phyloP scores from a whole-genome alignment of 176 grass and related monocot genomes.

The Cenchrus purpureus region DNA sequence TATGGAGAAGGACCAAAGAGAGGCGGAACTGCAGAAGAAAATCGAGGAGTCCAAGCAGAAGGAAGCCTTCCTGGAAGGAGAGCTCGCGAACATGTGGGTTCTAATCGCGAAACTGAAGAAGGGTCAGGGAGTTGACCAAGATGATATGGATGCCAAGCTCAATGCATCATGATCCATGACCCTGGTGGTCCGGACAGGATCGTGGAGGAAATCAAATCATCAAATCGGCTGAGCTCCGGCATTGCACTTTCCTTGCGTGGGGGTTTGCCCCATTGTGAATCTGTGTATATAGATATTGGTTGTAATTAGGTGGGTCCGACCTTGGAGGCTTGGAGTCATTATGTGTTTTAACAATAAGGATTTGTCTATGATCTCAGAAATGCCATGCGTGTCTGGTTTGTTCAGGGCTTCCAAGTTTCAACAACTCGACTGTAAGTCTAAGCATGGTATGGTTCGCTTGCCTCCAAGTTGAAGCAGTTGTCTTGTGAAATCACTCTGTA shows the following conservation, averaged over 20 bases:
- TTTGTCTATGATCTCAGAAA: not conserved
- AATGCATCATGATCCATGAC: conserved; percentile 17
- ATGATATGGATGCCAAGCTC: conserved; percentile 43
- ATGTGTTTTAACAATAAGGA: not conserved
- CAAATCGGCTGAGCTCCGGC: not conserved
- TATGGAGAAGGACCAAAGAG: conserved; percentile 65
- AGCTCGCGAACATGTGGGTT: conserved; percentile 67
- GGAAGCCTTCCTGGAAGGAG: conserved; percentile 72
- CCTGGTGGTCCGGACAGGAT: not conserved
- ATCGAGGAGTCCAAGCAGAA: conserved; percentile 73
- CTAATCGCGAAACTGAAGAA: conserved; percentile 73
- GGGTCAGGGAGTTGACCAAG: conserved; percentile 43
- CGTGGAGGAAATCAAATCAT: conserved; percentile 7
- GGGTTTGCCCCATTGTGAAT: conserved; percentile 20
- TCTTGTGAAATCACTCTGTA: not conserved
- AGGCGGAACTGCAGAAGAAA: conserved; percentile 63
- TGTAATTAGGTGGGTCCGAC: conserved; percentile 2
- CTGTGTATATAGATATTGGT: not conserved
- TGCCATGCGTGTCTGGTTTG: not conserved
- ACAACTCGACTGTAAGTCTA: not conserved
- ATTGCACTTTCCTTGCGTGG: conserved; percentile 17
- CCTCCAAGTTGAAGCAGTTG: not conserved
- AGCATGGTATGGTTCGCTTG: too few species aligned
- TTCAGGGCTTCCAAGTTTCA: not conserved
- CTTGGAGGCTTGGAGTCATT: not conserved